Evolutionary conservation across 2,329 filamentous ascomycete genomes (phyloP), one percentile per base, ranked within the genome.

Genomic region (Phialophora tarda): DNA sequence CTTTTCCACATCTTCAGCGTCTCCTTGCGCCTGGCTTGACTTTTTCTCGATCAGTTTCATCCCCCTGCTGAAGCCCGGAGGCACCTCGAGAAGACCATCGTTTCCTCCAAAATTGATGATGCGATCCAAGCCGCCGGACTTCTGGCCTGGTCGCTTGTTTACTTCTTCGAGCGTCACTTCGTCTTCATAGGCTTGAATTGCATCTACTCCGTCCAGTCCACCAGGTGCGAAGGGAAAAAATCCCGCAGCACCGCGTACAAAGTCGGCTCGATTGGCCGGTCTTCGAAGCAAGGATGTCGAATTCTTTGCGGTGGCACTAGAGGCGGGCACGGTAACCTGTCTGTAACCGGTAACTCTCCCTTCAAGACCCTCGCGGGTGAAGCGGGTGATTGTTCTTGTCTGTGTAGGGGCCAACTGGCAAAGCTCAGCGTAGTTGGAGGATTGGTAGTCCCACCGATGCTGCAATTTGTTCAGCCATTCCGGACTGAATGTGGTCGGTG

Each of bases 181-280:
- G 57, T 93, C 91, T 76, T 97, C 94, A 60, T 92, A 83, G 4
- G 91, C 91, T 30, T 93, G 92, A 10, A 93, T 89, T 2, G 91
- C 91, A 77, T 96, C 91, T 24, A 97, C 90, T 1, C 89, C 88
- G 67, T 97, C 93, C 14, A 98, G 79, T 1, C 95, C 95, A 63
- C 93, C 93, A 0, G 94, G 94, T 0, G 93, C 90, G 79, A 98
- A 97, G 0, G 94, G 94, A 66, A 97, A 96, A 80, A 96, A 97
- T 0, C 94, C 94, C 7, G 93, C 92, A 41, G 91, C 93, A 14
- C 95, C 95, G 68, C 94, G 86, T 12, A 98, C 93, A 78, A 98
- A 97, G 58, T 98, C 93, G 32, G 91, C 92, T 69, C 91, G 87
- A 64, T 88, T 89, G 14, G 92, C 94, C 3, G 94, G 94, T 75